Percentiles rank a stretch among this genome's conserved stretches.
Conservation (phyloP, 768 basidiomycete genomes). For the Daedalea quercina region DNA sequence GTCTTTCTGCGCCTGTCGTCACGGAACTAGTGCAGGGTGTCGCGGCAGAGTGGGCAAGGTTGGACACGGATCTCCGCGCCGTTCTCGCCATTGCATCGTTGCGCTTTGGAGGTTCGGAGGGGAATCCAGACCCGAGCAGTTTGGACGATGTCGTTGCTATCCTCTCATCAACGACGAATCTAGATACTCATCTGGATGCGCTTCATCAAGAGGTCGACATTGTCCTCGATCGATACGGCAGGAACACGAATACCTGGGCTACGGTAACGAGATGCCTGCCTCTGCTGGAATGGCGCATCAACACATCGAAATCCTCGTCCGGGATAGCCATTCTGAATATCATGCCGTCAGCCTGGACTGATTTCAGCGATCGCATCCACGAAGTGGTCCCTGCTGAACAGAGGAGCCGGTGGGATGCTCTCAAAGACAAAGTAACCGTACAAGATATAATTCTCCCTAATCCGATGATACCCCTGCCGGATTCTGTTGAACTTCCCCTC, state of each 20-base stretch:
- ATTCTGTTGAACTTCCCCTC: conserved; percentile 30
- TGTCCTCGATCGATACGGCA: not conserved
- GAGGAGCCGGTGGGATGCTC: conserved; percentile 24
- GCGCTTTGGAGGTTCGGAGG: not conserved
- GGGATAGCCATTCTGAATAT: conserved; percentile 40
- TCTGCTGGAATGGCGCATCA: conserved; percentile 48
- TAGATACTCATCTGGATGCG: not conserved
- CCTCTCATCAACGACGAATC: not conserved
- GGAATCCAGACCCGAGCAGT: not conserved
- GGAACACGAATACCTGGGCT: not conserved
- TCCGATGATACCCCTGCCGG: conserved; percentile 29
- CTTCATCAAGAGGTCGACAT: not conserved
- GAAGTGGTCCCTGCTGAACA: conserved; percentile 22
- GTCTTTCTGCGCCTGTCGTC: conserved; percentile 39
- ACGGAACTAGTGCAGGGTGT: conserved; percentile 33
- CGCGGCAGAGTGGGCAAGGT: conserved; percentile 15
- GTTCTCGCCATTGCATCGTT: conserved; percentile 24
- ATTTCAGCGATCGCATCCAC: conserved; percentile 37
- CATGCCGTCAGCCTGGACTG: conserved; percentile 37
- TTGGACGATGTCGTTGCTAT: not conserved
- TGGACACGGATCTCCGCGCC: conserved; percentile 26
- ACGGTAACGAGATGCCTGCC: not conserved
- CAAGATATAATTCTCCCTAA: conserved; percentile 4
- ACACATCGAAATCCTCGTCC: conserved; percentile 14
- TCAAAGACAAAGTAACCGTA: conserved; percentile 24